Evolutionary conservation across 257 asterid species (phyloP).

Genomic region (Cordia subcordata): DNA sequence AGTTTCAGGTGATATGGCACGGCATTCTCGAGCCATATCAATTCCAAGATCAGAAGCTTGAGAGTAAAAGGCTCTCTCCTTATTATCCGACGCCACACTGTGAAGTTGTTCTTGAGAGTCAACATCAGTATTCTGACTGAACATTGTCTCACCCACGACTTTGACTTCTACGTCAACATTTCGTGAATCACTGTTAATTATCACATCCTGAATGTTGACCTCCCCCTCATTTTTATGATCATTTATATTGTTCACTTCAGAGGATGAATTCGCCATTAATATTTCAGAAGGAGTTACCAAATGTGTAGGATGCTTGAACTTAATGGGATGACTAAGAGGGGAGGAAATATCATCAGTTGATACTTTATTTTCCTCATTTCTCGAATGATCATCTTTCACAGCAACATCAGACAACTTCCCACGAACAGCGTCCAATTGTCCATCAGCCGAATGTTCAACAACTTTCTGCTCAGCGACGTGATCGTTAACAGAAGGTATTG

Average conservation of each 20-base stretch:
- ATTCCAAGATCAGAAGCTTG: slow-evolving; percentile 84
- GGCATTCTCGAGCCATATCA: slow-evolving; percentile 77
- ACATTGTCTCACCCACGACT: slow-evolving; percentile 68
- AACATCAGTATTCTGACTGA: slow-evolving; percentile 43
- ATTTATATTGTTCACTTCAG: slow-evolving; percentile 50
- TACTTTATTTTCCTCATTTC: slow-evolving; percentile 43
- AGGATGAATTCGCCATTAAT: slow-evolving; percentile 73
- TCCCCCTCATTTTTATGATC: slow-evolving; percentile 61
- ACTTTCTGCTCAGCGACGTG: slow-evolving; percentile 44
- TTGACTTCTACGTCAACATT: slow-evolving; percentile 71
- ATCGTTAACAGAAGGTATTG: slow-evolving; percentile 38
- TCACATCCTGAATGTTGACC: slow-evolving; percentile 58
- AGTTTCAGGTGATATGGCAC: slow-evolving; percentile 58
- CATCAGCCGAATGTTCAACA: slow-evolving; percentile 66
- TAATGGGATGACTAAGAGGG: slow-evolving; percentile 45
- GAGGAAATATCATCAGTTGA: slow-evolving; percentile 56
- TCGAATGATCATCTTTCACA: slow-evolving; percentile 48
- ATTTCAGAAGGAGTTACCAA: slow-evolving; percentile 94
- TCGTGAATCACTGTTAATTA: slow-evolving; percentile 46
- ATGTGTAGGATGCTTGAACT: slow-evolving; percentile 97
- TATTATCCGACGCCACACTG: slow-evolving; percentile 50
- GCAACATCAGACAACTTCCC: slow-evolving; percentile 55
- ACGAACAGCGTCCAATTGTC: slow-evolving; percentile 50
- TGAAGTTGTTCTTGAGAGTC: slow-evolving; percentile 54
- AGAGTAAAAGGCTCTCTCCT: slow-evolving; percentile 73